phyloP scores from a whole-genome alignment of 2,329 filamentous ascomycete genomes.

The Aureobasidium melanogenum region DNA sequence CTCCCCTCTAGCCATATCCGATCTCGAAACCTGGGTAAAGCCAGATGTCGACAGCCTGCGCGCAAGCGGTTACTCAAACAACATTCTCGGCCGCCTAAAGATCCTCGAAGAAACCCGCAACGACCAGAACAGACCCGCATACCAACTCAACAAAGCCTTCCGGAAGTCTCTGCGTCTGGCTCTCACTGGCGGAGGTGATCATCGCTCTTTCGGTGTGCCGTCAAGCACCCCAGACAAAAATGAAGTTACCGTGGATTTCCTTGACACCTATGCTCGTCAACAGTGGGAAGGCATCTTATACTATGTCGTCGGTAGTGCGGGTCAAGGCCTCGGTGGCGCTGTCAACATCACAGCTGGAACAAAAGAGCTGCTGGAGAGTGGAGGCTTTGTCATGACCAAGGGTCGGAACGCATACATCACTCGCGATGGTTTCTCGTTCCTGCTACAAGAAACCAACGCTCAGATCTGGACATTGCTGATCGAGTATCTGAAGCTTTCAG shows the following conservation, averaged over 20 bases:
- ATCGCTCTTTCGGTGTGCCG: conserved; percentile 85
- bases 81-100: conserved; percentile 75
- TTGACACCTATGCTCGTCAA: conserved; percentile 76
- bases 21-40: conserved; percentile 81
- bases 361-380: conserved; percentile 71
- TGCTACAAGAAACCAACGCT: conserved; percentile 89
- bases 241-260: conserved; percentile 58
- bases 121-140: conserved; percentile 53
- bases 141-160: conserved; percentile 74
- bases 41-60: conserved; percentile 37
- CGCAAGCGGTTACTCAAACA: conserved; percentile 75
- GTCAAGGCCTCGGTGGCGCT: conserved; percentile 40
- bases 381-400: conserved; percentile 61
- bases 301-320: conserved; percentile 79
- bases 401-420: conserved; percentile 62
- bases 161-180: conserved; percentile 74
- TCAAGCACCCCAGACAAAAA: conserved; percentile 55
- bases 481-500: conserved; percentile 81
- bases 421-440: conserved; percentile 84
- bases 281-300: conserved; percentile 97
- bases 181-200: conserved; percentile 75
- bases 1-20: conserved; percentile 64
- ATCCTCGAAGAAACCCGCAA: conserved; percentile 58
- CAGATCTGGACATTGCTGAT: conserved; percentile 95
- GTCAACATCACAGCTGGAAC: conserved; percentile 57